Evolutionary conservation across 1,284 basidiomycete genomes (phyloP), one percentile per base, ranked within the genome.

Genomic region (Cryptococcus wingfieldii): DNA sequence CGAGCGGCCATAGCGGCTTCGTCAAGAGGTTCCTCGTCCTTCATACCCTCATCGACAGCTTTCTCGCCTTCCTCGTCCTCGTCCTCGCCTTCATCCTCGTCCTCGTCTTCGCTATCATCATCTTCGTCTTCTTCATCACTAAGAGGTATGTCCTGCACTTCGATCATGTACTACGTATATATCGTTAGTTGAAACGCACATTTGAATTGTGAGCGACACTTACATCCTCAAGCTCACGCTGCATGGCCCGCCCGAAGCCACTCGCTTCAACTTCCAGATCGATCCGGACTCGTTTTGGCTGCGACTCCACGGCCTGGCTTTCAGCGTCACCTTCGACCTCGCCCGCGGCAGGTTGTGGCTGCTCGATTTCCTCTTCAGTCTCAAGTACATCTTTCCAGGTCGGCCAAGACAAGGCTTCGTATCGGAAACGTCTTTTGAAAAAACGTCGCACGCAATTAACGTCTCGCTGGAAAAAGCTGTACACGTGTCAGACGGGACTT

Each of bases 401-500:
- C 5, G 96, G 95, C 77, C 89, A 97, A 37, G 92, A 78, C 0
- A 83, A 81, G 58, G 91, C 94, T 77, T 97, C 91, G 74, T 95
- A 99, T 55, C 87, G 84, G 79, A 98, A 98, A 23, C 94, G 80
- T 60, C 91, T 84, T 62, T 82, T 83, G 82, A 99, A 98, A 79
- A 98, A 99, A 10, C 84, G 86, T 44, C 91, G 84, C 62, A 99
- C 92, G 74, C 96, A 97, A 59, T 95, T 87, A 14, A 99, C 96
- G 74, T 99, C 96, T 38, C 96, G 86, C 71, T 97, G 92, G 78
- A 99, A 99, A 79, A 96, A 98, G 88, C 93, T 95, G 67, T n/a
- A 47, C 2, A 6, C 34, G 5, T 42, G 28, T 25, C 9, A 47
- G 42, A 41, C 10, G 19, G 31, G 6, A 23, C 25, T n/a, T 10